Conservation (phyloP, 768 basidiomycete genomes). For the Boletus fagicola region DNA sequence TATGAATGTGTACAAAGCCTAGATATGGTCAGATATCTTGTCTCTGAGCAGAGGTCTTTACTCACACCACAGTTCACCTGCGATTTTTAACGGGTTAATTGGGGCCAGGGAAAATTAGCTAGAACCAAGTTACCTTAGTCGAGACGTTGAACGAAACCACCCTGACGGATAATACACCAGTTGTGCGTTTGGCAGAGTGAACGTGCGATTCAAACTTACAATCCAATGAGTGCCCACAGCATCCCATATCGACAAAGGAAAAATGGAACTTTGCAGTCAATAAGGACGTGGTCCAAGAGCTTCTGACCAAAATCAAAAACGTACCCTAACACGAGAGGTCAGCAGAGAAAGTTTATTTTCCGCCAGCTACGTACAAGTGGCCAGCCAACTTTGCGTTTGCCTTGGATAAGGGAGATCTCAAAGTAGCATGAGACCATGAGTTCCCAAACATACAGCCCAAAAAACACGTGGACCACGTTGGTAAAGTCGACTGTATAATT, state of each 20-base stretch:
- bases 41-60: slow-evolving; percentile 6
- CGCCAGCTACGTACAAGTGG: slow-evolving; percentile 52
- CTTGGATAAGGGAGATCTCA: slow-evolving; percentile 61
- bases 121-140: slow-evolving; percentile 23
- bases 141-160: slow-evolving; percentile 56
- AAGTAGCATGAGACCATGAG: slow-evolving; percentile 60
- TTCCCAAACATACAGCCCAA: slow-evolving; percentile 70
- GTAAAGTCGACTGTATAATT: slow-evolving; percentile 49
- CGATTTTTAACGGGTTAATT: not conserved
- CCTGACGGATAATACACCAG: slow-evolving; percentile 32
- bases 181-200: not conserved
- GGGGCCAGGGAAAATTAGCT: not conserved
- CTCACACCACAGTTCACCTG: slow-evolving; percentile 61
- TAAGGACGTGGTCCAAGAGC: slow-evolving; percentile 2
- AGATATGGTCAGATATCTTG: slow-evolving; percentile 1
- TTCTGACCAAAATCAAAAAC: slow-evolving; percentile 3
- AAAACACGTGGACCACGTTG: slow-evolving; percentile 60
- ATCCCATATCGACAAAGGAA: slow-evolving; percentile 73
- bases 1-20: slow-evolving; percentile 69
- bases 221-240: slow-evolving; percentile 59
- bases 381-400: slow-evolving; percentile 63
- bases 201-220: slow-evolving; percentile 39
- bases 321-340: slow-evolving; percentile 16
- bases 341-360: not conserved
- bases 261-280: slow-evolving; percentile 48